Conservation (phyloP, 2,329 filamentous ascomycete genomes). For the Coniella vitis region DNA sequence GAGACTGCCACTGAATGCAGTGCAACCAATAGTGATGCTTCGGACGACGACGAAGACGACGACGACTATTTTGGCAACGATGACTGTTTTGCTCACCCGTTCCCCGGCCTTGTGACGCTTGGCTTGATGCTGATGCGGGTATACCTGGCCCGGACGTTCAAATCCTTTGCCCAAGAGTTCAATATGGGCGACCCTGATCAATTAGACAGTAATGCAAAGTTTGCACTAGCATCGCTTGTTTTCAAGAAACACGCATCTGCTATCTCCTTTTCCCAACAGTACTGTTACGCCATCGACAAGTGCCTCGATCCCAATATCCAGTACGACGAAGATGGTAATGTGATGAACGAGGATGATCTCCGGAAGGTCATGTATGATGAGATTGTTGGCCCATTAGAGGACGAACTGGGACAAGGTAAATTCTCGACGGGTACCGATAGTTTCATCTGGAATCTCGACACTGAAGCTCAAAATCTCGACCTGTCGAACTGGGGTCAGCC, state of each 20-base stretch:
- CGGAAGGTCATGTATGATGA: neutral
- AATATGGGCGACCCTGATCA: neutral
- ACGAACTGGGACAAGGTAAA: neutral
- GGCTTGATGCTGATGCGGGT: neutral
- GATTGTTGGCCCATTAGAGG: neutral
- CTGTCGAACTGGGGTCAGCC: neutral
- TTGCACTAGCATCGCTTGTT: neutral
- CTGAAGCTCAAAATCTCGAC: neutral
- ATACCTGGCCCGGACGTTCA: neutral
- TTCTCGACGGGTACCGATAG: neutral
- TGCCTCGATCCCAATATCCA: neutral
- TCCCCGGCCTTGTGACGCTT: neutral
- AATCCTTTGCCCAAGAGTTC: neutral
- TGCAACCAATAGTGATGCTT: neutral
- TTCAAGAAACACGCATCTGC: neutral
- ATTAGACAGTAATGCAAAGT: neutral
- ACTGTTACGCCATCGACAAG: neutral
- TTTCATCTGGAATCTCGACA: neutral
- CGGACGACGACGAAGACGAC: neutral
- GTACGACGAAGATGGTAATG: neutral
- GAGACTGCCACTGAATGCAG: neutral
- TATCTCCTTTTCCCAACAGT: neutral
- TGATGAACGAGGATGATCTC: neutral
- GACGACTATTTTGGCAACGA: neutral
- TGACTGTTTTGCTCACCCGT: neutral